A percentile compares a stretch with the other conserved stretches of the same genome.
phyloP scores from a whole-genome alignment of 352 stramenopile genomes.

The Phytophthora cactorum region DNA sequence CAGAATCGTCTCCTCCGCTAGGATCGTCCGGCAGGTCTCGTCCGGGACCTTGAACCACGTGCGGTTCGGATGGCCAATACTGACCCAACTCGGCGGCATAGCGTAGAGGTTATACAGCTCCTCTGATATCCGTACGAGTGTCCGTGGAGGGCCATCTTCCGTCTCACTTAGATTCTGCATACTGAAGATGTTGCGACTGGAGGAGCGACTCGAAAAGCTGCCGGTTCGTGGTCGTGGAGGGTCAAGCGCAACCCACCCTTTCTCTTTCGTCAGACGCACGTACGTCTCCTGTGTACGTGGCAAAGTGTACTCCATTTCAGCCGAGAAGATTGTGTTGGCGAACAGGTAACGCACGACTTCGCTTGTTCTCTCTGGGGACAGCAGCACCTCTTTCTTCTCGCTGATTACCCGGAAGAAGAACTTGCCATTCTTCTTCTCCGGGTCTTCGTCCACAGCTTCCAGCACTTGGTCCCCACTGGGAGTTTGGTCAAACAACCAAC shows the following conservation, averaged over 20 bases:
- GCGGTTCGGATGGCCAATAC: slow-evolving; percentile 76
- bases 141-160: slow-evolving; percentile 29
- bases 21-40: slow-evolving; percentile 61
- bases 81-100: slow-evolving; percentile 82
- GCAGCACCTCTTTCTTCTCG: slow-evolving; percentile 75
- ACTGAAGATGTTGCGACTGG: slow-evolving; percentile 32
- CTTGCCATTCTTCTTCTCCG: slow-evolving; percentile 81
- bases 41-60: slow-evolving; percentile 88
- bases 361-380: slow-evolving; percentile 73
- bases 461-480: slow-evolving; percentile 70
- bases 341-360: slow-evolving; percentile 74
- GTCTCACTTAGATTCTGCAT: slow-evolving; percentile 26
- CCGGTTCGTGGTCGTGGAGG: slow-evolving; percentile 26
- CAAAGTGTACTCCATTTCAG: slow-evolving; percentile 85
- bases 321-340: slow-evolving; percentile 70
- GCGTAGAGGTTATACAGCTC: slow-evolving; percentile 81
- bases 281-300: slow-evolving; percentile 77
- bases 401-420: slow-evolving; percentile 82
- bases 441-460: slow-evolving; percentile 73
- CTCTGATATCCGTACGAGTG: slow-evolving; percentile 73
- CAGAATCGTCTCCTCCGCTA: slow-evolving; percentile 74
- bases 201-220: slow-evolving; percentile 26
- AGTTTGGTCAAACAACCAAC: slow-evolving; percentile 76
- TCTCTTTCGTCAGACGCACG: slow-evolving; percentile 77
- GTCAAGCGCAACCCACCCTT: slow-evolving; percentile 79